phyloP scores from a whole-genome alignment of 106 monocot genomes.

The Xerophyta viscosa region DNA sequence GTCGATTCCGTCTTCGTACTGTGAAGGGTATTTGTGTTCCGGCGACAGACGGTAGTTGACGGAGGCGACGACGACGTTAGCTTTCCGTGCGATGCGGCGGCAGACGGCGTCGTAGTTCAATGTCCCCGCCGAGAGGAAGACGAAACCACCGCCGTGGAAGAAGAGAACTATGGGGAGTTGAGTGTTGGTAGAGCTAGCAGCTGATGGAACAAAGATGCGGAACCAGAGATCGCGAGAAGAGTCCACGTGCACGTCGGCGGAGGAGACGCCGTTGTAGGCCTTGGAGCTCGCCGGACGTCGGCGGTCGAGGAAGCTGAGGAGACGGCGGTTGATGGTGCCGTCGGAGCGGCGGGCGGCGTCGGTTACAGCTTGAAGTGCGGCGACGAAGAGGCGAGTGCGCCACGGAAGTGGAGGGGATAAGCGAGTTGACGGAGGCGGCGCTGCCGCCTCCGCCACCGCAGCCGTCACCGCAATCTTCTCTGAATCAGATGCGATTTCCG shows the following conservation, averaged over 20 bases:
- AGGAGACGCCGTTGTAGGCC: slow-evolving; percentile 27
- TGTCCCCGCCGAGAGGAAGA: slow-evolving; percentile 1
- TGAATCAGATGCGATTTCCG: too few relatives aligned
- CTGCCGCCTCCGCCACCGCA: too few relatives aligned
- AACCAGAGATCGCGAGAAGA: slow-evolving; percentile 11
- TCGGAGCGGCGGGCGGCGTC: slow-evolving; percentile 44
- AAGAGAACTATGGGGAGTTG: slow-evolving; percentile 6
- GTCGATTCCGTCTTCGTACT: slow-evolving; percentile 32
- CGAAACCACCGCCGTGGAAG: slow-evolving; percentile 20
- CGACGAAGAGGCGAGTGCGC: slow-evolving; percentile 22
- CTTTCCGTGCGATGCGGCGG: slow-evolving; percentile 9
- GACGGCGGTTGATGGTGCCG: slow-evolving; percentile 66
- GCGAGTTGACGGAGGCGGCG: neutral
- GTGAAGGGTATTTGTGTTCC: slow-evolving; percentile 28
- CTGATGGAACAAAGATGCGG: slow-evolving; percentile 11
- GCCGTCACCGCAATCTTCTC: too few relatives aligned
- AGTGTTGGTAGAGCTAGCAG: neutral
- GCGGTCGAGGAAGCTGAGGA: slow-evolving; percentile 28
- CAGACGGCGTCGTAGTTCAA: slow-evolving; percentile 7
- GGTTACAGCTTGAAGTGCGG: slow-evolving; percentile 11
- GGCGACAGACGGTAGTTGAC: slow-evolving; percentile 36
- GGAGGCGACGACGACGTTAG: slow-evolving; percentile 11
- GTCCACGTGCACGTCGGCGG: slow-evolving; percentile 36
- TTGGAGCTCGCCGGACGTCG: slow-evolving; percentile 15
- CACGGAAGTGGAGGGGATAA: slow-evolving; percentile 20